Evolutionary conservation across 148 eudicot species (phyloP), one percentile per base, ranked within the genome.

Genomic region (Arctostaphylos glauca): DNA sequence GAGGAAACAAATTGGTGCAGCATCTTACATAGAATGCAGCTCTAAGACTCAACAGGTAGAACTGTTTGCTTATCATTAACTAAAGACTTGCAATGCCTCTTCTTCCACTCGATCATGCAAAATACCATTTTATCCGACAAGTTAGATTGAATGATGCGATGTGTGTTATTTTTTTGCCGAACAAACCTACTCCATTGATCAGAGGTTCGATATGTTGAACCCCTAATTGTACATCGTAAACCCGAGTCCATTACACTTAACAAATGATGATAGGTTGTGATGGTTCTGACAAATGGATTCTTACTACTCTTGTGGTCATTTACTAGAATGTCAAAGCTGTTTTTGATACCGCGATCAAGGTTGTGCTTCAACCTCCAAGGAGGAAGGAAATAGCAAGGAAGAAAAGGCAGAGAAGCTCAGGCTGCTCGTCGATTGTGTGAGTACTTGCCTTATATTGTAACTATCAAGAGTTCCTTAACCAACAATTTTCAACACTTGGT

Each of bases 1-100:
- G 81, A 88, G 99, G 86, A 94, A 93, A 86, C 99, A 94, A 88
- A 94, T 96, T 80, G 99, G 99, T 56, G 99, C 97, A 72, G 95
- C 98, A 31, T 94, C 98, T 82, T 96, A 96, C 60, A 89, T 96
- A 81, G 99, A 96, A 80, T 96, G 99, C 92, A 96, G 99, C 88
- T 96, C 99, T 6, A 94, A 92, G 88, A 94, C 99, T 78, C 99
- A 96, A 85, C 99, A 96, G 98, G 99, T 94, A 84, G 64, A 83
- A 53, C 4, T 41, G 25, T 3, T 31, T 31, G 21, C 23, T 76
- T 41, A 15, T 54, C 59, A 76, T 53, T 76, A 50, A 52, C 7
- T 31, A 31, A 31, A 31, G 38, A 0, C 38, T 31, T 66, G 13
- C 15, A 31, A 2, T 66, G 38, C 43, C 4, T 25, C 0, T 25